Conservation (phyloP, 805 yeast species). For the Pichia cabralensis region DNA sequence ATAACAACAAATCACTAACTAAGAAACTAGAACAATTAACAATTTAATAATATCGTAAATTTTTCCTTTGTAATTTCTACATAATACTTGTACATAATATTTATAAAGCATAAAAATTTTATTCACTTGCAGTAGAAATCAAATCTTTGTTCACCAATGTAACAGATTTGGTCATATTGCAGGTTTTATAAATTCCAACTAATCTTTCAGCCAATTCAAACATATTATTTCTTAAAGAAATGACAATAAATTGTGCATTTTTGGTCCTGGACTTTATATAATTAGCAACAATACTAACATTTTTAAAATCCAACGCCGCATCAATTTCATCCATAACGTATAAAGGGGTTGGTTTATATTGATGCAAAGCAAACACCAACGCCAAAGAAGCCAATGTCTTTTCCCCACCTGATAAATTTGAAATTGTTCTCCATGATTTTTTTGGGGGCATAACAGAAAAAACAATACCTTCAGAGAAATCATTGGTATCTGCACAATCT, state of each 20-base stretch:
- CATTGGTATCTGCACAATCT: constrained; percentile 88
- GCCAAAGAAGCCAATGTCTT: constrained; percentile 93
- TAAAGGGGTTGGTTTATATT: constrained; percentile 92
- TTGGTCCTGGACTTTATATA: constrained; percentile 92
- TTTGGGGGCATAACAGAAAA: constrained; percentile 99
- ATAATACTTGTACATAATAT: too few species aligned
- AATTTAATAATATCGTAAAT: constrained; percentile 1
- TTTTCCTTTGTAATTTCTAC: background rate
- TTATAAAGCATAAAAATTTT: constrained; percentile 1
- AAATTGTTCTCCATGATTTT: constrained; percentile 93
- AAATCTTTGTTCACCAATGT: constrained; percentile 58
- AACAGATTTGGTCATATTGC: constrained; percentile 82
- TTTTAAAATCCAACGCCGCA: constrained; percentile 95
- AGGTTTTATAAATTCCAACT: constrained; percentile 91
- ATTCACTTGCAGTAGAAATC: too few species aligned
- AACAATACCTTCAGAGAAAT: constrained; percentile 90
- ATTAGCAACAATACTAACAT: constrained; percentile 95
- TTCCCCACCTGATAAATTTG: constrained; percentile 95
- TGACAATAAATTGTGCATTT: constrained; percentile 94
- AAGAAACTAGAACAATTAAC: constrained; percentile 7
- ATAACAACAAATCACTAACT: constrained; percentile 3
- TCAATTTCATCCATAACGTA: constrained; percentile 99
- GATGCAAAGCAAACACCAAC: constrained; percentile 89
- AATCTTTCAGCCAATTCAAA: constrained; percentile 90
- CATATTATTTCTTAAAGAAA: constrained; percentile 93